A percentile compares a stretch with the other conserved stretches of the same genome.
These are phyloP conservation scores for Apiospora koreana DNA, from an alignment of 2,329 filamentous ascomycete genomes.

Conservation along the genomic window DNA sequence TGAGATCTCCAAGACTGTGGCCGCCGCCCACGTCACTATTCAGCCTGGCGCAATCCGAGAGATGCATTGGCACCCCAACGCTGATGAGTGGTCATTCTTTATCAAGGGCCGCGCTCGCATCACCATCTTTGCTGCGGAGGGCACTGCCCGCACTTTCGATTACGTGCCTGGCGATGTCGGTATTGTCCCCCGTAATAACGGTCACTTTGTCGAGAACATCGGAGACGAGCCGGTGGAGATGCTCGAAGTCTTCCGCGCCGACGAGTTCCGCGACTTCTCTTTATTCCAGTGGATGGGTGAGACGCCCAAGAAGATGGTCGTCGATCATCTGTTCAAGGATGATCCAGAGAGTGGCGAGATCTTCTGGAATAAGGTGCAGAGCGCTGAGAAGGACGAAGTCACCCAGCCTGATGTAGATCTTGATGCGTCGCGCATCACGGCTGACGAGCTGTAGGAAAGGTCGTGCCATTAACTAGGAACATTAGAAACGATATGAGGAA, in stretches of 20 bases:
- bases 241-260: constrained; percentile 72
- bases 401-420: constrained; percentile 35
- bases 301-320: constrained; percentile 66
- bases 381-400: constrained; percentile 60
- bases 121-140: constrained; percentile 72
- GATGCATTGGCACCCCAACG: constrained; percentile 82
- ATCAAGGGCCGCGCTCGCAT: constrained; percentile 70
- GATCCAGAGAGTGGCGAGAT: constrained; percentile 61
- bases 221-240: constrained; percentile 76
- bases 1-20: constrained; percentile 70
- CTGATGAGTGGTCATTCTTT: constrained; percentile 83
- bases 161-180: constrained; percentile 75
- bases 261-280: constrained; percentile 72
- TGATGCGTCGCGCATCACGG: neutral
- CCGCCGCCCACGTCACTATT: constrained; percentile 71
- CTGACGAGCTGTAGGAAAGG: neutral
- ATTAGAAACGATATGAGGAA: neutral
- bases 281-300: constrained; percentile 77
- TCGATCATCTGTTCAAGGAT: constrained; percentile 65
- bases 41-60: constrained; percentile 72
- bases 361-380: constrained; percentile 63
- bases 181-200: constrained; percentile 76
- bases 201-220: constrained; percentile 81
- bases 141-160: constrained; percentile 73
- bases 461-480: neutral